Base-by-base conservation (phyloP, 2,329 filamentous ascomycete genomes). In the Botrytis hyacinthi region DNA sequence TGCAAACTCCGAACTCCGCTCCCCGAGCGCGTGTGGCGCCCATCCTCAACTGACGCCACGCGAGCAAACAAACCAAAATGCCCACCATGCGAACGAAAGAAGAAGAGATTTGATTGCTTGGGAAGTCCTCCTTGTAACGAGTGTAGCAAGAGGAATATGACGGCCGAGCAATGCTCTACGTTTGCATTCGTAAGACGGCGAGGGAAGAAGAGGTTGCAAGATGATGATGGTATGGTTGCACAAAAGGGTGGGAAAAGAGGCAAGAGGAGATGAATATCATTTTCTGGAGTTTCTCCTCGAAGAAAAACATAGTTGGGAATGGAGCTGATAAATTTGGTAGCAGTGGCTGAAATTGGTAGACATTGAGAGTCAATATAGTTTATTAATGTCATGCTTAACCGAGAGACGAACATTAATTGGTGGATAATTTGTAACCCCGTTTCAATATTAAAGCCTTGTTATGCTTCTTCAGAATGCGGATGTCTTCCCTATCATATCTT, bases 21-120 rank as follows among this genome's bases (percentile, higher is more conserved):
- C 14, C 37, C 68, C 54, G 57, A 70, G n/a, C 29, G 68, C 26
- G 42, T 70, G 29, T 70, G 68, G 68, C 37, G 8, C 54, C 68
- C 68, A 61, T 46, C 68, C 35, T 35, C 68, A 32, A 46, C 40
- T 10, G 40, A 61, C 14, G 40, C 68, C 29, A 70, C 54, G 18
- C n/a, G n/a, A 48, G 29, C 71, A n/a, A 72, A 72, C 54, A 72
- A 72, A 40, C 71, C 61, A 8, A 72, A 72, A 60, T 72, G 72
- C n/a, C 67, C 72, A n/a, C 59, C 67, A 42, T 73, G 72, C 57
- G 60, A 59, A 60, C 54, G 54, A 46, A 62, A 57, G 59, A 73
- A 73, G 37, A 69, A 73, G 59, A 73, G 57, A 40, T 70, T 62
- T 44, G 66, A 51, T 71, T 73, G 67, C 32, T 46, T 73, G 37